A percentile compares a stretch with the other conserved stretches of the same genome.
These are phyloP conservation scores for Kokia cookei DNA, from an alignment of 441 rosid species.

Conservation along the genomic window DNA sequence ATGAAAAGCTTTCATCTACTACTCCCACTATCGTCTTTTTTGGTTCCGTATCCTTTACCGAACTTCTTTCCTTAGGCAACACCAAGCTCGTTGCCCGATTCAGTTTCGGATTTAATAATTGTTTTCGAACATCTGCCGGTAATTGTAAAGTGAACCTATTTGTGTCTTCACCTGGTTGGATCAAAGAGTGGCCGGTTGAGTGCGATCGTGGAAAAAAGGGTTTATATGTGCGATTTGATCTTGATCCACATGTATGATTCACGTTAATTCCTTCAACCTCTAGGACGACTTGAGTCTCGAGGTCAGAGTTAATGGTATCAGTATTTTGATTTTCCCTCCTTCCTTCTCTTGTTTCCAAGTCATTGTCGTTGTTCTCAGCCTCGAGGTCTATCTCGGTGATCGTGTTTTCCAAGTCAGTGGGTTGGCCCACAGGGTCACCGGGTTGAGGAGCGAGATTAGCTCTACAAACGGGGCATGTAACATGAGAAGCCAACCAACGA, in stretches of 20 bases:
- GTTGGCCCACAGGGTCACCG: constrained; percentile 22
- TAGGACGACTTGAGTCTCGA: background rate
- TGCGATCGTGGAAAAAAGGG: constrained; percentile 56
- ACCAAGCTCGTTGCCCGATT: constrained; percentile 53
- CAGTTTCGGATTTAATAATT: constrained; percentile 42
- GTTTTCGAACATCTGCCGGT: constrained; percentile 68
- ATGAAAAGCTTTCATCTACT: constrained; percentile 24
- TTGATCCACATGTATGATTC: constrained; percentile 41
- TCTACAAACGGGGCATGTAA: constrained; percentile 93
- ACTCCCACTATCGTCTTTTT: constrained; percentile 22
- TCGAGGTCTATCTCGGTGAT: constrained; percentile 31
- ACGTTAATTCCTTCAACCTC: constrained; percentile 10
- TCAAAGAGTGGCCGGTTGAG: constrained; percentile 81
- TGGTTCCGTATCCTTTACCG: constrained; percentile 41
- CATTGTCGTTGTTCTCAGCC: constrained; percentile 20
- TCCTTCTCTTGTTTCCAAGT: constrained; percentile 8
- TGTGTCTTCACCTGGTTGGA: constrained; percentile 70
- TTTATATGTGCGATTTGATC: constrained; percentile 35
- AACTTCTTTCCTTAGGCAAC: constrained; percentile 52
- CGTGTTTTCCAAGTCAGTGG: background rate
- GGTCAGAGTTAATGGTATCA: background rate
- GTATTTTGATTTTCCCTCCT: background rate
- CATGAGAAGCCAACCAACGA: constrained; percentile 71
- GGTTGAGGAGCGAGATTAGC: constrained; percentile 53
- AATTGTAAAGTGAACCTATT: constrained; percentile 81